Evolutionary conservation across 169 alveolate genomes (phyloP).

Genomic region (Cryptosporidium muris): DNA sequence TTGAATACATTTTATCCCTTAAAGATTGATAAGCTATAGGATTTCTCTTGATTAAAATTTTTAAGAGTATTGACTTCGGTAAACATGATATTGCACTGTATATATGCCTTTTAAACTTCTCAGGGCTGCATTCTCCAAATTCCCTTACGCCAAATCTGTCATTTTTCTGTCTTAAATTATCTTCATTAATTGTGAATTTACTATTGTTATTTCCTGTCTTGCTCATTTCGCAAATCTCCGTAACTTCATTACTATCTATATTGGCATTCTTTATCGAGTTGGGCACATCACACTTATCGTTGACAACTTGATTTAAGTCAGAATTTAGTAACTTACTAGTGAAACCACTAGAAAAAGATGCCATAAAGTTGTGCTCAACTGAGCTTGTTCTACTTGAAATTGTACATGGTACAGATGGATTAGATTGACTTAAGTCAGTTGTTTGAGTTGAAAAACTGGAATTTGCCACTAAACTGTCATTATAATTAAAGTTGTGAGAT

Average conservation of each 20-base stretch:
- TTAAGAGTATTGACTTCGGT: constrained; percentile 8
- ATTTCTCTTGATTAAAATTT: constrained; percentile 19
- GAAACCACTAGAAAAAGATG: too few relatives aligned
- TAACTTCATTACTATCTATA: too few relatives aligned
- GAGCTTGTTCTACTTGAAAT: too few relatives aligned
- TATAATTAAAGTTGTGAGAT: background rate
- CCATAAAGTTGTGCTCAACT: too few relatives aligned
- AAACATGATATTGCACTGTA: constrained; percentile 62
- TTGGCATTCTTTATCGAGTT: too few relatives aligned
- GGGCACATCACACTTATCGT: too few relatives aligned
- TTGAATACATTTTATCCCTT: constrained; percentile 7
- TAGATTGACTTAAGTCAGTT: constrained; percentile 38
- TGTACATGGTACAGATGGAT: background rate
- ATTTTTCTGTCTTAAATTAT: background rate
- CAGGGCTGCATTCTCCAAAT: background rate
- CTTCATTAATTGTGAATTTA: background rate
- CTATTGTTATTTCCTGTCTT: background rate
- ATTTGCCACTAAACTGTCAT: too few relatives aligned
- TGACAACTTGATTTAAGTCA: too few relatives aligned
- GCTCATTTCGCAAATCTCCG: background rate
- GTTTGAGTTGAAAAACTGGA: background rate
- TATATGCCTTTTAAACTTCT: constrained; percentile 23
- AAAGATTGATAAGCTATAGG: background rate
- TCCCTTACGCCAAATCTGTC: background rate
- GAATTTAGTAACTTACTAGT: too few relatives aligned